A percentile compares a stretch with the other conserved stretches of the same genome.
phyloP scores from a whole-genome alignment of 176 grass and related monocot species.

The Zizania latifolia region DNA sequence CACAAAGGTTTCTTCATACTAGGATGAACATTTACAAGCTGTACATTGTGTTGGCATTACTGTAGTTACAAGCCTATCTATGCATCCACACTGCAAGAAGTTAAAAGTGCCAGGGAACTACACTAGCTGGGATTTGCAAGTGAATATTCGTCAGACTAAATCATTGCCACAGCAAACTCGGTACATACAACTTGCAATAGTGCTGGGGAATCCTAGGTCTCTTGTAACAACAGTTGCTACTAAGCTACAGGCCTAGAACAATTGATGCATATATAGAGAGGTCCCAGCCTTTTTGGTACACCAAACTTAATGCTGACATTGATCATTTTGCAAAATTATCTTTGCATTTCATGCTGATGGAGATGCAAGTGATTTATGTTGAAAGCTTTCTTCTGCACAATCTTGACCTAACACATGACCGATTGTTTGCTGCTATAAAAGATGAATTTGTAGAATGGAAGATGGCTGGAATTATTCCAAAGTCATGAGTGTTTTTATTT shows the following conservation, averaged over 20 bases:
- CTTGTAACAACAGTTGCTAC: background rate
- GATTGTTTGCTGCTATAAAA: no score
- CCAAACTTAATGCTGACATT: background rate
- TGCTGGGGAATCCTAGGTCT: background rate
- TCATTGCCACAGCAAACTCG: background rate
- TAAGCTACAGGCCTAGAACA: background rate
- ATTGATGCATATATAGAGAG: background rate
- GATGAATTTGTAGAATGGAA: no score
- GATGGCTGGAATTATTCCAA: no score
- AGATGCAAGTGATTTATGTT: background rate
- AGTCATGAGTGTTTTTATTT: no score
- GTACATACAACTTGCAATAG: background rate
- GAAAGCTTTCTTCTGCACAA: background rate
- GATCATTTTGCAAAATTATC: background rate
- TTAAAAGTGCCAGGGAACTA: background rate
- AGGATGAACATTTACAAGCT: background rate
- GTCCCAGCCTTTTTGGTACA: background rate
- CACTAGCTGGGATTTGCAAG: background rate
- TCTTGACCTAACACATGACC: no score
- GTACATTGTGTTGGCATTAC: background rate
- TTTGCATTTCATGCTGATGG: background rate
- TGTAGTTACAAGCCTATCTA: background rate
- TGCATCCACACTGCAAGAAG: background rate
- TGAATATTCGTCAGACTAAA: background rate
- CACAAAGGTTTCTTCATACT: background rate